Percentiles rank a stretch among this genome's conserved stretches.
Conservation (phyloP, 495 filamentous ascomycete genomes). For the Trichoderma gamsii region DNA sequence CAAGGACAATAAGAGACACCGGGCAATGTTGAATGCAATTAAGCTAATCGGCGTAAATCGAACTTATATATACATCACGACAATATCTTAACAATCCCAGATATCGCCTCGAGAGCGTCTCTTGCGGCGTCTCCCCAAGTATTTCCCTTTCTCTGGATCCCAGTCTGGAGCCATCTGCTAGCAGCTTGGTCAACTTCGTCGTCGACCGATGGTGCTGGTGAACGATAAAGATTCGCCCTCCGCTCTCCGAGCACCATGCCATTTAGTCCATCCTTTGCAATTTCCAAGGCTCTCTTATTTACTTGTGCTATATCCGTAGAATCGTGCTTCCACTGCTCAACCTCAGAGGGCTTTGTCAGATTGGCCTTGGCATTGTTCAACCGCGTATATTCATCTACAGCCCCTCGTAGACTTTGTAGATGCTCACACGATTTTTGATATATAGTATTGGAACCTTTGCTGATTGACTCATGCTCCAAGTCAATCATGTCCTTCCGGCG, state of each 20-base stretch:
- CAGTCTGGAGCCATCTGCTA: not conserved
- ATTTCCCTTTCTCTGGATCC: not conserved
- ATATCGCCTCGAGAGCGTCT: not conserved
- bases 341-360: not conserved
- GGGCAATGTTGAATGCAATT: not conserved
- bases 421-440: not conserved
- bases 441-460: not conserved
- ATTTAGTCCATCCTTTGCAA: not conserved
- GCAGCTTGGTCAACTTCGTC: not conserved
- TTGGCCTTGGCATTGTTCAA: not conserved
- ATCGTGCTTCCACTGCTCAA: not conserved
- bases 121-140: conserved; percentile 2
- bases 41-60: not conserved
- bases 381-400: not conserved
- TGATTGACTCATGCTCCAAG: not conserved
- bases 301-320: not conserved
- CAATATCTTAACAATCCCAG: not conserved
- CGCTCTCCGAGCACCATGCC: not conserved
- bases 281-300: not conserved
- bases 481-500: not conserved
- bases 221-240: not conserved
- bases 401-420: no score
- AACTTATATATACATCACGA: not conserved
- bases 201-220: not conserved
- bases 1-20: not conserved